phyloP scores from a whole-genome alignment of 805 yeast genomes.

The Yamadazyma kitorensis region DNA sequence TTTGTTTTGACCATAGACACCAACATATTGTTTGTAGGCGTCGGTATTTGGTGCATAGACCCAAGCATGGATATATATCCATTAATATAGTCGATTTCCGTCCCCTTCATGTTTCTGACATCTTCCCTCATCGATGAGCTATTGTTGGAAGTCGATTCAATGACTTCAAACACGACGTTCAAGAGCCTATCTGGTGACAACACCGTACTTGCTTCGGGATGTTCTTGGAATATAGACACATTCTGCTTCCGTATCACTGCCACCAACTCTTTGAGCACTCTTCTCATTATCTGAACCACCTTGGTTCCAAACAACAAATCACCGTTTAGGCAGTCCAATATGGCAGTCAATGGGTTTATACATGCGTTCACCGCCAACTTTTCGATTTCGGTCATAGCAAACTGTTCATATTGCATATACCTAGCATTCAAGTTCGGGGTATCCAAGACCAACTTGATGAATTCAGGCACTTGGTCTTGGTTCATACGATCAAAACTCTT shows the following conservation, averaged over 20 bases:
- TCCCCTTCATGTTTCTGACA: constrained; percentile 47
- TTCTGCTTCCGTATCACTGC: constrained; percentile 37
- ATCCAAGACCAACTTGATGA: constrained; percentile 2
- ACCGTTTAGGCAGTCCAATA: constrained; percentile 76
- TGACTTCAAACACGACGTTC: constrained; percentile 26
- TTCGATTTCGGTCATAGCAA: constrained; percentile 34
- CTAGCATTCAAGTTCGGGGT: constrained; percentile 4
- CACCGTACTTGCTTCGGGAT: constrained; percentile 28
- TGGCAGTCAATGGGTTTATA: constrained; percentile 79
- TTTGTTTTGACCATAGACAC: constrained; percentile 43
- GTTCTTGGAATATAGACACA: constrained; percentile 17
- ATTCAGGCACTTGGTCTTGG: constrained; percentile 1
- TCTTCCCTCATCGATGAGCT: constrained; percentile 75
- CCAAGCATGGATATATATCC: constrained; percentile 72
- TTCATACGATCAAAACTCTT: constrained; percentile 18
- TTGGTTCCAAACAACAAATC: constrained; percentile 50
- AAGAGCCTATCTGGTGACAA: constrained; percentile 35
- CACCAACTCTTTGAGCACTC: constrained; percentile 46
- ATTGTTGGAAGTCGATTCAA: constrained; percentile 49
- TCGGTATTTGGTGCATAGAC: constrained; percentile 34
- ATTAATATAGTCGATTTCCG: constrained; percentile 82
- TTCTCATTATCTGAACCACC: constrained; percentile 30
- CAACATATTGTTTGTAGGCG: constrained; percentile 49
- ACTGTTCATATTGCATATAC: constrained; percentile 1
- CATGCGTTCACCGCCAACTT: constrained; percentile 80